A percentile compares a stretch with the other conserved stretches of the same genome.
Evolutionary conservation across 202 grass and related monocot species (phyloP).

Genomic region (Carex arenaria): DNA sequence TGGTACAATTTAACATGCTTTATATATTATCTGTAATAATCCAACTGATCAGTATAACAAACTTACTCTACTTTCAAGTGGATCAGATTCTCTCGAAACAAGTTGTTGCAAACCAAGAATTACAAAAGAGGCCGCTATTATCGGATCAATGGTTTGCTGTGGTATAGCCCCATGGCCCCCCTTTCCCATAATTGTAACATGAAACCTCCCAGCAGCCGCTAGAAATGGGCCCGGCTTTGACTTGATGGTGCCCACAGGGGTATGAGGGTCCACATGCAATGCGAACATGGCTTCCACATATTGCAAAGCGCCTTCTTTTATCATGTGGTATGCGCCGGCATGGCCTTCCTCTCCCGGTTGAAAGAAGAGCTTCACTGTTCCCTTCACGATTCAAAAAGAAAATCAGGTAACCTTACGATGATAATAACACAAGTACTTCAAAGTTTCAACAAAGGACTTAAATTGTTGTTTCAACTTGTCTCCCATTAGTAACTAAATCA

Average conservation of each 20-base stretch:
- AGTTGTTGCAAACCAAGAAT: conserved; percentile 51
- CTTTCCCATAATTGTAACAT: conserved; percentile 36
- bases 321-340: conserved; percentile 42
- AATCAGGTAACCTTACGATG: not conserved
- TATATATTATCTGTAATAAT: not conserved
- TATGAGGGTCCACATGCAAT: conserved; percentile 39
- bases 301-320: conserved; percentile 44
- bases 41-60: not conserved
- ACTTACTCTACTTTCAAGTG: conserved; percentile 33
- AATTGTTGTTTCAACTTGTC: not conserved
- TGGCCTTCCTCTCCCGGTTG: conserved; percentile 63
- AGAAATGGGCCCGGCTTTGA: conserved; percentile 44
- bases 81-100: conserved; percentile 36
- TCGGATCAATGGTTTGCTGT: conserved; percentile 43
- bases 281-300: conserved; percentile 44
- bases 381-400: conserved; percentile 24
- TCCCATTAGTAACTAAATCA: not conserved
- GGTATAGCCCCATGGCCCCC: conserved; percentile 51
- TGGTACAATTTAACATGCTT: not conserved
- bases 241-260: conserved; percentile 34
- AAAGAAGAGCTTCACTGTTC: conserved; percentile 66
- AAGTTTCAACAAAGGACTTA: not conserved
- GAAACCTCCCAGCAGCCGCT: conserved; percentile 39
- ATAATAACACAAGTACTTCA: not conserved
- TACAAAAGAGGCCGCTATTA: conserved; percentile 32